phyloP scores from a whole-genome alignment of 2,329 filamentous ascomycete species.

The Westerdykella sp. region DNA sequence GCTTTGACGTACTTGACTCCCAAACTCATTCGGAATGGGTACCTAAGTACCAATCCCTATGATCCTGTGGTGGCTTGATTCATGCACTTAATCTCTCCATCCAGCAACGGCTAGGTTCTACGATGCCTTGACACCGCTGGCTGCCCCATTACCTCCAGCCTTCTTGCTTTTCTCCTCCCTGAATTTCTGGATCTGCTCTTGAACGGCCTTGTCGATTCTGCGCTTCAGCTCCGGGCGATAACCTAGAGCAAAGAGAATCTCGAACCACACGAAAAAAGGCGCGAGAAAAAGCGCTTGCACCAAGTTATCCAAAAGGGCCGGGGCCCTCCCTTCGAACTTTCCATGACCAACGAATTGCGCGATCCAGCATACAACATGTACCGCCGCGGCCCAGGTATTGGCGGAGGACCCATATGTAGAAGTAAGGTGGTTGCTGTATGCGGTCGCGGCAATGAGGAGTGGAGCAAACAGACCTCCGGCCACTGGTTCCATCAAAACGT shows the following conservation, averaged over 20 bases:
- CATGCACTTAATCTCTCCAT: too few relatives aligned
- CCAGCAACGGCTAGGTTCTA: too few relatives aligned
- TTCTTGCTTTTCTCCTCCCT: conserved; percentile 47
- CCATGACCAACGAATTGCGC: conserved; percentile 90
- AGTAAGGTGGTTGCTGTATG: conserved; percentile 68
- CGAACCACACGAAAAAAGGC: conserved; percentile 95
- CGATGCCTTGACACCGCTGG: too few relatives aligned
- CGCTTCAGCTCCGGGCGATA: conserved; percentile 83
- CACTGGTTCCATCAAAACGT: conserved; percentile 88
- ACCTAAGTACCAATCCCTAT: too few relatives aligned
- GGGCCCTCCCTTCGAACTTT: conserved; percentile 78
- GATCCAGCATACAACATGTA: conserved; percentile 75
- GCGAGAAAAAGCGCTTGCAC: conserved; percentile 88
- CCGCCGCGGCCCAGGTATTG: conserved; percentile 59
- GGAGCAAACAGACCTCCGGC: conserved; percentile 73
- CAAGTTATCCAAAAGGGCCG: conserved; percentile 84
- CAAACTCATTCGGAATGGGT: too few relatives aligned
- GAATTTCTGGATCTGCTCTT: conserved; percentile 69
- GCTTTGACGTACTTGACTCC: too few relatives aligned
- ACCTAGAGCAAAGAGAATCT: conserved; percentile 81
- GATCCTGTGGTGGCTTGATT: too few relatives aligned
- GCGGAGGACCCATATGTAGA: conserved; percentile 54
- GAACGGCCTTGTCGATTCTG: conserved; percentile 69
- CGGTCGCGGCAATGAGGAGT: conserved; percentile 68
- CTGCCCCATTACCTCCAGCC: not conserved